These are phyloP conservation scores for Ampelocalamus luodianensis DNA, from an alignment of 176 grass and related monocot genomes.

Conservation along the genomic window DNA sequence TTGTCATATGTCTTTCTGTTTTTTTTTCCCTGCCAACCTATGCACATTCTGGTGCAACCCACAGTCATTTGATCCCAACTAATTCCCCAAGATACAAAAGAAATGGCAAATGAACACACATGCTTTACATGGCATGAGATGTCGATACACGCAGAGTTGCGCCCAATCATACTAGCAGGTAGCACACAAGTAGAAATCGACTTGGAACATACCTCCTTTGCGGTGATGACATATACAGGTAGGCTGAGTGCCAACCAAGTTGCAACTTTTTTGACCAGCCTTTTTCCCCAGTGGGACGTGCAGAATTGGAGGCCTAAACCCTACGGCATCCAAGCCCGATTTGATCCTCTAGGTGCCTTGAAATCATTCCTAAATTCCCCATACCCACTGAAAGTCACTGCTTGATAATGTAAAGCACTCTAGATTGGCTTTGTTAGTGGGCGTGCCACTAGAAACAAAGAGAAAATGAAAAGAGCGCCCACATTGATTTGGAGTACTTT, in stretches of 20 bases:
- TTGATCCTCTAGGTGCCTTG: constrained; percentile 11
- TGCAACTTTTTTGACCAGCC: constrained; percentile 40
- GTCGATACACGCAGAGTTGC: too few relatives aligned
- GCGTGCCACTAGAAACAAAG: constrained; percentile 39
- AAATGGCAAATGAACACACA: too few relatives aligned
- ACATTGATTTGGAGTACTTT: constrained; percentile 21
- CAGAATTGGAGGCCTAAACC: constrained; percentile 23
- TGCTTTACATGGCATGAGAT: too few relatives aligned
- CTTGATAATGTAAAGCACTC: constrained; percentile 32
- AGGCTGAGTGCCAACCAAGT: constrained; percentile 47
- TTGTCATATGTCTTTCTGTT: too few relatives aligned
- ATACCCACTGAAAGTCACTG: constrained; percentile 36
- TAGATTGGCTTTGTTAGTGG: constrained; percentile 45
- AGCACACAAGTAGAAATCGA: too few relatives aligned
- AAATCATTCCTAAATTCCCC: constrained; percentile 41
- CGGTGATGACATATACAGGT: constrained; percentile 19
- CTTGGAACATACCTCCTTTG: background rate
- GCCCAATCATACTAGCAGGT: too few relatives aligned
- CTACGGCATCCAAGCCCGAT: constrained; percentile 23
- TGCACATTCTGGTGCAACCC: too few relatives aligned
- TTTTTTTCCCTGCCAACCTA: too few relatives aligned
- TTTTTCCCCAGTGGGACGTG: background rate
- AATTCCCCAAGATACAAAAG: too few relatives aligned
- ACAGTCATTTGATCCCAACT: too few relatives aligned
- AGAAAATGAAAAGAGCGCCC: background rate